Percentiles rank a stretch among this genome's conserved stretches.
These are phyloP conservation scores for Peziza echinospora DNA, from an alignment of 495 filamentous ascomycete species.

Conservation along the genomic window DNA sequence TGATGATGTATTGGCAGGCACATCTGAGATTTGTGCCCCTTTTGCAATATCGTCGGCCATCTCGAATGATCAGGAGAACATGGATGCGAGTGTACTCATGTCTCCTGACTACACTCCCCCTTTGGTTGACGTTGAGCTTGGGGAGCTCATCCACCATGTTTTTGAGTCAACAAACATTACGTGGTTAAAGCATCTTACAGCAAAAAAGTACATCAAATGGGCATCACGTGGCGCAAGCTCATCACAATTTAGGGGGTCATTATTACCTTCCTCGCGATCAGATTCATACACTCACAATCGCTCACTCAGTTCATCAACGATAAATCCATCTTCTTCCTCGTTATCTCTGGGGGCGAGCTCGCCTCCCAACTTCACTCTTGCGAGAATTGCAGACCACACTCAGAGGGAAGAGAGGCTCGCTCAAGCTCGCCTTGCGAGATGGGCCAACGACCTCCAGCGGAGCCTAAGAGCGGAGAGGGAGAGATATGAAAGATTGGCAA, in stretches of 20 bases:
- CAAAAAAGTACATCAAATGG: slow-evolving; percentile 67
- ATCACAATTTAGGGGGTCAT: background rate
- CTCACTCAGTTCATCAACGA: slow-evolving; percentile 7
- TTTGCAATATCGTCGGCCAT: slow-evolving; percentile 67
- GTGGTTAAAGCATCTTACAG: slow-evolving; percentile 71
- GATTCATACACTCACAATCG: slow-evolving; percentile 10
- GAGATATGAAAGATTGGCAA: slow-evolving; percentile 46
- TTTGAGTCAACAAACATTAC: slow-evolving; percentile 62
- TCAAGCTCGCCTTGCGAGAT: slow-evolving; percentile 62
- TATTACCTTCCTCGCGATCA: slow-evolving; percentile 8
- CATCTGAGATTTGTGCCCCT: slow-evolving; percentile 26
- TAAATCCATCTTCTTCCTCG: slow-evolving; percentile 12
- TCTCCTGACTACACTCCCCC: slow-evolving; percentile 80
- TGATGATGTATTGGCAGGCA: slow-evolving; percentile 12
- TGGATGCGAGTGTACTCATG: slow-evolving; percentile 95
- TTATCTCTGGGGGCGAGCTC: slow-evolving; percentile 19
- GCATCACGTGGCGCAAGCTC: slow-evolving; percentile 13
- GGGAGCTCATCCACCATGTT: slow-evolving; percentile 42
- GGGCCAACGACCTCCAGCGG: slow-evolving; percentile 74
- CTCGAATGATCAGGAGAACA: slow-evolving; percentile 57
- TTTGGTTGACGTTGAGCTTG: slow-evolving; percentile 55
- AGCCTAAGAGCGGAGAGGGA: slow-evolving; percentile 63
- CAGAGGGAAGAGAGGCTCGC: slow-evolving; percentile 53
- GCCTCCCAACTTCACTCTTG: slow-evolving; percentile 41
- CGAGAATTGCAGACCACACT: slow-evolving; percentile 47